These are phyloP conservation scores for Colletotrichum lupini DNA, from an alignment of 2,329 filamentous ascomycete genomes.

Conservation along the genomic window DNA sequence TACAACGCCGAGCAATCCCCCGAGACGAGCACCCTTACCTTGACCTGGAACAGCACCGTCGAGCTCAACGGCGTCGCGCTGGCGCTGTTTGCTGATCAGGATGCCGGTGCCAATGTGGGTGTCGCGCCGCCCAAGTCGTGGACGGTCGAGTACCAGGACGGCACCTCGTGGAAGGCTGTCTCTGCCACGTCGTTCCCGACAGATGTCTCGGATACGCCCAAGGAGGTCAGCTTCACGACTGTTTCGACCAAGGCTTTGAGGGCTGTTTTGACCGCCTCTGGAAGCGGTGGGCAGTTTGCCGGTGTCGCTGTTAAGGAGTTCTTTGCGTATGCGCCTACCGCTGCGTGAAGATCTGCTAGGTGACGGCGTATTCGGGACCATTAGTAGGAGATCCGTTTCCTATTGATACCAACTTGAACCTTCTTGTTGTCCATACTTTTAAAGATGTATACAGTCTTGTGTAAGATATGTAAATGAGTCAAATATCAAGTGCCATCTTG, in stretches of 20 bases:
- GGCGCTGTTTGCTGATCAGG: slow-evolving; percentile 45
- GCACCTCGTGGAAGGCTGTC: slow-evolving; percentile 38
- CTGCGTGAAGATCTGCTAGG: neutral
- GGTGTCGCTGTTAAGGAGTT: slow-evolving; percentile 43
- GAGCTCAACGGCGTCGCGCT: slow-evolving; percentile 44
- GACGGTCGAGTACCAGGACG: slow-evolving; percentile 41
- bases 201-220: slow-evolving; percentile 40
- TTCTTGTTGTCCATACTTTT: neutral
- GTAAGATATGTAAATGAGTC: too few species aligned
- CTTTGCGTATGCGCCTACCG: slow-evolving; percentile 35
- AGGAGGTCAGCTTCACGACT: slow-evolving; percentile 42
- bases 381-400: too few species aligned
- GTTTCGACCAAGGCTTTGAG: slow-evolving; percentile 41
- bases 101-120: slow-evolving; percentile 43
- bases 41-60: slow-evolving; percentile 44
- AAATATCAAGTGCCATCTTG: too few species aligned
- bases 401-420: neutral
- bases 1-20: slow-evolving; percentile 46
- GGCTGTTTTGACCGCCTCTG: slow-evolving; percentile 40
- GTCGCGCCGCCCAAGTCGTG: slow-evolving; percentile 44
- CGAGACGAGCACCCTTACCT: slow-evolving; percentile 42
- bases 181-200: slow-evolving; percentile 40
- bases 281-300: slow-evolving; percentile 36
- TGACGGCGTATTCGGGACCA: too few species aligned
- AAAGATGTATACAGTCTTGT: neutral